Evolutionary conservation across 2,329 filamentous ascomycete species (phyloP).

Genomic region (Fonsecaea nubica): DNA sequence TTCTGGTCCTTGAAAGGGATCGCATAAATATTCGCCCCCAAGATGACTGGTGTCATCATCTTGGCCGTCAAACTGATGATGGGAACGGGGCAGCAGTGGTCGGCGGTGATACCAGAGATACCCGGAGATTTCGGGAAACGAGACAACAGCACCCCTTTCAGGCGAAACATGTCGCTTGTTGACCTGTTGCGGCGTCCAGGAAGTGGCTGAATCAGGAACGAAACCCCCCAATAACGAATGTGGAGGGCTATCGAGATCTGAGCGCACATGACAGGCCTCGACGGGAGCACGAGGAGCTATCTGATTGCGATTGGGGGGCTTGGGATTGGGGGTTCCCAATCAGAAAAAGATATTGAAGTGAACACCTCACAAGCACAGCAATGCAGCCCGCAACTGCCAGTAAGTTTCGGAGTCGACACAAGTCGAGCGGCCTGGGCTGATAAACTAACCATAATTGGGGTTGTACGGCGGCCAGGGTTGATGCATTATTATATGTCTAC

Average conservation of each 20-base stretch:
- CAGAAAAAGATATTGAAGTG: neutral
- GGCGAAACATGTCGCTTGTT: neutral
- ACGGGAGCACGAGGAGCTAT: neutral
- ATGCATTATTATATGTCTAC: slow-evolving; percentile 1
- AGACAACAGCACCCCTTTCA: neutral
- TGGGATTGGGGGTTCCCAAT: neutral
- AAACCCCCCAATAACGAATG: neutral
- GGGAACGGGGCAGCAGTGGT: neutral
- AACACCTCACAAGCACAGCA: neutral
- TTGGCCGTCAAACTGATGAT: neutral
- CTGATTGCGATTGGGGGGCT: neutral
- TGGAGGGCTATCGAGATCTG: neutral
- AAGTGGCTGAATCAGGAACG: neutral
- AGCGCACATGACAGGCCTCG: neutral
- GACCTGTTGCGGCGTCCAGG: neutral
- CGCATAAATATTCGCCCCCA: neutral
- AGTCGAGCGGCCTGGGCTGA: neutral
- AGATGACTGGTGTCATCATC: neutral
- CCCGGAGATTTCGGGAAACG: neutral
- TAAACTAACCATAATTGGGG: slow-evolving; percentile 3
- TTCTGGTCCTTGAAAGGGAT: neutral
- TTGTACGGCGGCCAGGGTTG: neutral
- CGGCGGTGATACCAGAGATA: neutral
- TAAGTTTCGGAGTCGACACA: neutral
- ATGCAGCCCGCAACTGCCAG: neutral